Evolutionary conservation across 352 stramenopile genomes (phyloP).

Genomic region (Pythium dissimile): DNA sequence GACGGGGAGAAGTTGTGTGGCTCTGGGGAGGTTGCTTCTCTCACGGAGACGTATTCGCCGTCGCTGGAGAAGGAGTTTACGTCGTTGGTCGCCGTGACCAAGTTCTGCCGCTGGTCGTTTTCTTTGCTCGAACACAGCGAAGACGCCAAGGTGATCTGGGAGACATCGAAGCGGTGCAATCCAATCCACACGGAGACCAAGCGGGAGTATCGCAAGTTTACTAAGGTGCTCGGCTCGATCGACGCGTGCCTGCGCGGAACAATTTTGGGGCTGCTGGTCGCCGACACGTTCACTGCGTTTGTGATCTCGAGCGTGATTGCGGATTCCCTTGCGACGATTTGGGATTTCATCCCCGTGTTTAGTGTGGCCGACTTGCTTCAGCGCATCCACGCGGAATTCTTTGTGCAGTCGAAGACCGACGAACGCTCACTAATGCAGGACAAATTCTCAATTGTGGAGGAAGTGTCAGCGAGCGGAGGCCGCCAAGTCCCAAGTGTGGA

Average conservation of each 20-base stretch:
- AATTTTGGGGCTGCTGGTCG: conserved; percentile 78
- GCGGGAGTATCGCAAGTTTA: conserved; percentile 86
- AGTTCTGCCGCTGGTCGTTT: conserved; percentile 88
- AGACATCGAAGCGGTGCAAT: conserved; percentile 82
- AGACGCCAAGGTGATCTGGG: conserved; percentile 87
- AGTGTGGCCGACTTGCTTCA: conserved; percentile 76
- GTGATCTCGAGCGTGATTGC: conserved; percentile 81
- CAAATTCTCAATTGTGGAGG: conserved; percentile 42
- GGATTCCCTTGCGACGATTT: conserved; percentile 56
- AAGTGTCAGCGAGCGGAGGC: neutral
- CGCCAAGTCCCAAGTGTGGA: neutral
- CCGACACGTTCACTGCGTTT: conserved; percentile 87
- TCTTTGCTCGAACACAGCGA: conserved; percentile 78
- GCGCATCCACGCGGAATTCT: conserved; percentile 73
- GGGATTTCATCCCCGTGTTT: conserved; percentile 79
- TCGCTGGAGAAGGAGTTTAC: conserved; percentile 81
- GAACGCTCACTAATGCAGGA: conserved; percentile 67
- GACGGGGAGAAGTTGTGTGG: conserved; percentile 30
- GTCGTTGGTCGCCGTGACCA: conserved; percentile 70
- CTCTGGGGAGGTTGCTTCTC: conserved; percentile 40
- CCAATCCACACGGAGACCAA: conserved; percentile 85
- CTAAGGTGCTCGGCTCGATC: conserved; percentile 81
- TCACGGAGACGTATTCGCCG: conserved; percentile 52
- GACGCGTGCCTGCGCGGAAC: conserved; percentile 80
- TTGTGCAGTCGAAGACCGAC: conserved; percentile 52